Evolutionary conservation across 176 grass and related monocot species (phyloP).

Genomic region (Triticum urartu): DNA sequence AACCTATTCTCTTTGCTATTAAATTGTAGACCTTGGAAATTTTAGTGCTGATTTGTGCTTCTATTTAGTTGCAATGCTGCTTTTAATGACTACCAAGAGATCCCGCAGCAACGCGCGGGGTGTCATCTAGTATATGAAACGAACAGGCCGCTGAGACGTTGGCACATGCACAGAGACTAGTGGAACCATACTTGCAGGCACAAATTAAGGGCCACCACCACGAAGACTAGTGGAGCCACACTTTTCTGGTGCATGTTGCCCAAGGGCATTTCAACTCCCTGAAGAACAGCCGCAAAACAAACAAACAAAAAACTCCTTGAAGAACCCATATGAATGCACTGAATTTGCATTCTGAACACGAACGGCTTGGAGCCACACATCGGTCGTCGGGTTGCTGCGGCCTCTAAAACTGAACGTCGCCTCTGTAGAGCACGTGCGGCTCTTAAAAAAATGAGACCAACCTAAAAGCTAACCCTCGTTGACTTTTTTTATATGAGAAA

Average conservation of each 20-base stretch:
- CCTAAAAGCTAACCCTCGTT: too few species aligned
- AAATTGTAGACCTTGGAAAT: too few species aligned
- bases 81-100: too few species aligned
- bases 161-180: background rate
- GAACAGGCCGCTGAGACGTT: conserved; percentile 11
- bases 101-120: too few species aligned
- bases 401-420: conserved; percentile 14
- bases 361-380: background rate
- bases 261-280: background rate
- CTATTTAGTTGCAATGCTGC: too few species aligned
- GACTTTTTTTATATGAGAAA: too few species aligned
- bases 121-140: background rate
- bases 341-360: background rate
- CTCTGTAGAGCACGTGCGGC: background rate
- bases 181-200: conserved; percentile 12
- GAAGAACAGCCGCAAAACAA: background rate
- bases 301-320: background rate
- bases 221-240: too few species aligned
- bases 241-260: background rate
- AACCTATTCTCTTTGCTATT: too few species aligned
- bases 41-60: too few species aligned
- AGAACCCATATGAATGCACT: background rate
- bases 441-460: too few species aligned
- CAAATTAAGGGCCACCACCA: background rate
- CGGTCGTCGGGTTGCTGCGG: background rate